phyloP scores from a whole-genome alignment of 148 eudicot genomes.

The Arbutus unedo region DNA sequence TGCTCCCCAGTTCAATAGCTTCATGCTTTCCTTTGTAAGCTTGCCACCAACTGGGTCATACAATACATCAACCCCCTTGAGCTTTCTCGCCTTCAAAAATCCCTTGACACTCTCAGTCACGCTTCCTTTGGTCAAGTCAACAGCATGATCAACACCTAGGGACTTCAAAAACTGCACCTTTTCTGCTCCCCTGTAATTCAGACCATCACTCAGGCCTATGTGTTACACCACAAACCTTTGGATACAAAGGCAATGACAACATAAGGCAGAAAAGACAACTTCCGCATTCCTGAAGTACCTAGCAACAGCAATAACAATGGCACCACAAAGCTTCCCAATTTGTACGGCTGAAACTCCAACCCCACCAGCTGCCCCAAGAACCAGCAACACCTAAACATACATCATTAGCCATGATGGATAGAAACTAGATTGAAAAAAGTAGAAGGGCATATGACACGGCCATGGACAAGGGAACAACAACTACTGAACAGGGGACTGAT shows the following conservation, averaged over 20 bases:
- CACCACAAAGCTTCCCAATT: constrained; percentile 88
- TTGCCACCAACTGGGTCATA: constrained; percentile 99
- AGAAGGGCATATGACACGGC: background rate
- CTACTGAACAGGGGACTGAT: background rate
- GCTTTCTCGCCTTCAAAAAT: constrained; percentile 68
- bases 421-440: background rate
- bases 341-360: constrained; percentile 97
- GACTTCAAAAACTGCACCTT: constrained; percentile 77
- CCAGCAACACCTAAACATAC: constrained; percentile 68
- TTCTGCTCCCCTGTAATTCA: constrained; percentile 71
- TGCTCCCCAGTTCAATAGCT: constrained; percentile 92
- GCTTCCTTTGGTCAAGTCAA: constrained; percentile 63
- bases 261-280: background rate
- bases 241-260: background rate
- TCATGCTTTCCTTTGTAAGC: constrained; percentile 78
- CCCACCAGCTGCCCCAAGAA: constrained; percentile 99
- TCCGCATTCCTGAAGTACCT: constrained; percentile 40
- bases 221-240: background rate
- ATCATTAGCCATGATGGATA: background rate
- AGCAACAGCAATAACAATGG: constrained; percentile 86
- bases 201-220: constrained; percentile 9
- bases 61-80: constrained; percentile 91
- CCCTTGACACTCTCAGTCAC: constrained; percentile 71
- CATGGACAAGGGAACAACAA: background rate
- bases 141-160: constrained; percentile 83